Percentiles rank a stretch among this genome's conserved stretches.
These are phyloP conservation scores for Xerocomellus chrysenteron DNA, from an alignment of 768 basidiomycete genomes.

Conservation along the genomic window DNA sequence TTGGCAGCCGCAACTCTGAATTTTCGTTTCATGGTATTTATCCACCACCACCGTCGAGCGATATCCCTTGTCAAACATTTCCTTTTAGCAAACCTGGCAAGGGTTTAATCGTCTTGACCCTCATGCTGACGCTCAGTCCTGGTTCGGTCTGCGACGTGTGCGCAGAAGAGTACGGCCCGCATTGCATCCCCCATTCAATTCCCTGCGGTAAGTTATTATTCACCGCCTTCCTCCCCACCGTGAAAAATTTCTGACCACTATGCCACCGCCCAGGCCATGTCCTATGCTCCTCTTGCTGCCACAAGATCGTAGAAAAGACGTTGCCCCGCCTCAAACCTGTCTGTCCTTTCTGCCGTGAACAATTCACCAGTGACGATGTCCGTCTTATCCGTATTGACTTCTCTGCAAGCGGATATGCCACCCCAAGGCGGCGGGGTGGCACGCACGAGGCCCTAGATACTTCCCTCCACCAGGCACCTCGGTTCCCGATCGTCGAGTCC, in stretches of 20 bases:
- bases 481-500: constrained; percentile 47
- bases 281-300: constrained; percentile 74
- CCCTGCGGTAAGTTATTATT: constrained; percentile 60
- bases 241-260: constrained; percentile 26
- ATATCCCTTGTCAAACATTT: constrained; percentile 44
- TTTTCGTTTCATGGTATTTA: constrained; percentile 49
- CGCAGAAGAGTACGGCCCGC: constrained; percentile 79
- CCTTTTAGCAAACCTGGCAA: constrained; percentile 39
- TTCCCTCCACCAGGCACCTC: constrained; percentile 41
- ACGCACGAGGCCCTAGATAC: constrained; percentile 48
- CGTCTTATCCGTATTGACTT: constrained; percentile 83
- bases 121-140: constrained; percentile 80
- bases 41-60: constrained; percentile 44
- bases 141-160: constrained; percentile 88
- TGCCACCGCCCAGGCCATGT: constrained; percentile 60
- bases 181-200: constrained; percentile 74
- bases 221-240: constrained; percentile 21
- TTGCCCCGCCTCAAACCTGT: constrained; percentile 63
- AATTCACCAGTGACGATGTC: constrained; percentile 61
- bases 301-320: constrained; percentile 80
- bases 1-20: constrained; percentile 25
- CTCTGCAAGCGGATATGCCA: constrained; percentile 63
- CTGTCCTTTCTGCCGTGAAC: constrained; percentile 85
- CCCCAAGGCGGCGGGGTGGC: constrained; percentile 56
- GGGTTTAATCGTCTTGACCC: constrained; percentile 40